Base-by-base conservation (phyloP, 345 rosid species). In the Rubroshorea leprosula region DNA sequence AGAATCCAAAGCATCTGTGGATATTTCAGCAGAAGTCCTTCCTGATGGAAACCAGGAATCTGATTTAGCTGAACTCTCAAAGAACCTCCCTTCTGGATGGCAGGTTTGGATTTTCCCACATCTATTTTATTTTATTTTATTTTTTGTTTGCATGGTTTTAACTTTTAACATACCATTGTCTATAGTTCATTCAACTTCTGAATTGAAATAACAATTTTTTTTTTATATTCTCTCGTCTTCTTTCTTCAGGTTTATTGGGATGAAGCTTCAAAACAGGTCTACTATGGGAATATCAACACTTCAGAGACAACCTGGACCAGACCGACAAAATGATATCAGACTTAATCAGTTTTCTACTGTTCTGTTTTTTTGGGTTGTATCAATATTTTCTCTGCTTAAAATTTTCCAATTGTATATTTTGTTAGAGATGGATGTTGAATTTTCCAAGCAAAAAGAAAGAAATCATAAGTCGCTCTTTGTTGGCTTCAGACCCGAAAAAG, bases 21-120 rank as follows among this genome's bases (percentile, higher is more conserved):
- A n/a, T n/a, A n/a, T n/a, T n/a, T n/a, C 65, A 48, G 39, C 67
- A 0, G 79, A 81, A 65, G 63, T 35, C 29, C 62, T 38, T 15
- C 43, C 27, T 5, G 73, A 55, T 54, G 75, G 60, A 64, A 78
- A 66, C 26, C 72, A 61, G 63, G 66, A 75, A 65, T 80, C 89
- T 54, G 80, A 79, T 74, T 66, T 85, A 27, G 72, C 63, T 22
- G 76, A 87, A 65, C 70, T 82, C 64, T 75, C 85, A 0, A 73
- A 56, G 56, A 65, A 58, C 57, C 92, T 93, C 25, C 97, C 92
- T 1, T 72, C 85, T 7, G 91, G 96, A 24, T 93, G 99, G 96
- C 90, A 85, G 95, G 97, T 68, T 55, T 23, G 31, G 13, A 54
- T 22, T 46, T 20, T 52, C 5, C 24, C 14, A 4, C 0, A 47